Base-by-base conservation (phyloP, 192 early-diverging fungal species). In the Coemansia guatemalensis region DNA sequence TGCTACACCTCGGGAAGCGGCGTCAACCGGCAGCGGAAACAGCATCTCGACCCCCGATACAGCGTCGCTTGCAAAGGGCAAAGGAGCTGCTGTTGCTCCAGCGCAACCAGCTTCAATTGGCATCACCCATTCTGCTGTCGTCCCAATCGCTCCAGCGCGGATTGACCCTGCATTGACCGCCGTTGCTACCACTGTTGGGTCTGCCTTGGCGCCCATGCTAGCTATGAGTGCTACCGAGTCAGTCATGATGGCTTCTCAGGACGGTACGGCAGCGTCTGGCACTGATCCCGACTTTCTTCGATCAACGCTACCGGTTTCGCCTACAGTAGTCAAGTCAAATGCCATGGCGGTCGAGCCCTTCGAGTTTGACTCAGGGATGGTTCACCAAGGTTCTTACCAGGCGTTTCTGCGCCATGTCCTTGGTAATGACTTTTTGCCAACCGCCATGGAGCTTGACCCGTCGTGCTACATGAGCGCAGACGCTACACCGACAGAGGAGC, bases 361-460 rank as follows among this genome's bases (percentile, higher is more conserved):
- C 12, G 60, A 65, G 7, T 22, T 65, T 44, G 60, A 56, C 27
- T 17, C 59, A 4, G 52, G 21, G 1, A 5, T 62, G 17, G 39
- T 73, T 14, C 22, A 33, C 32, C 62, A 60, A 56, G 47, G 32
- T 14, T 44, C 62, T 17, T 74, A 74, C 48, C 66, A 68, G 18
- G 47, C 47, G 49, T 53, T 64, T 48, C 20, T 74, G 24, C 56
- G 50, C 26, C 60, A 67, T 21, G 47, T 60, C 9, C 27, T 74
- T 63, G 71, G 71, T 21, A 60, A 64, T 9, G 72, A 65, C 58
- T 56, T 68, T 56, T 74, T 65, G 14, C 72, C 72, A 8, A 65
- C 61, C 32, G 53, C 72, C 49, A 51, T 58, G n/a, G 72, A 74
- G 41, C 68, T 74, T 68, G 72, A 74, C 41, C 58, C 66, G 1